Base-by-base conservation (phyloP, 2,329 filamentous ascomycete genomes). In the Talaromyces amestolkiae region DNA sequence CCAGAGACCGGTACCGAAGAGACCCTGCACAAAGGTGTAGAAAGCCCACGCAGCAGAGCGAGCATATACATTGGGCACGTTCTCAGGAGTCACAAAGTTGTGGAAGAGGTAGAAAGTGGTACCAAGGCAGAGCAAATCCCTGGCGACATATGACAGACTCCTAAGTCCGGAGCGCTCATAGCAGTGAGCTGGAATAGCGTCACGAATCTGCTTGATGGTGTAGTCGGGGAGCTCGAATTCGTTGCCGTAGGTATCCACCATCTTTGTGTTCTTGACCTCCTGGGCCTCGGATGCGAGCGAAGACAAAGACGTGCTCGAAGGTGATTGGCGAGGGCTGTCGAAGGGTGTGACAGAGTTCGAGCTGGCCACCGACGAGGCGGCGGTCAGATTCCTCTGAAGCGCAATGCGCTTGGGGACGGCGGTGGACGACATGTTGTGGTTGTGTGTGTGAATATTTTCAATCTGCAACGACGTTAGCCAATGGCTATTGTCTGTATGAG, bases 131-230 rank as follows among this genome's bases (percentile, higher is more conserved):
- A 83, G 79, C 54, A 96, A 77, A 80, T 99, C 95, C 68, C 94
- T 89, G 74, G 88, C 85, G 73, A 98, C 93, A 80, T 98, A 98
- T 74, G 77, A 81, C 76, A 97, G 84, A 70, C 93, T 90, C 70
- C 82, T 87, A 70, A 87, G 77, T 68, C 87, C 91, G 56, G 92
- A 96, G 68, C 95, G 90, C 83, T 97, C 85, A 80, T 91, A 98
- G 86, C 95, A 99, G 85, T 97, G 95, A 81, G 93, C 92, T 70
- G 95, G 95, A 72, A 99, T 99, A 77, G 95, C 95, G 81, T 97
- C 91, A 75, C 92, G 90, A 77, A 99, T 94, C 77, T 99, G 87
- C 85, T 97, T 97, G 86, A 99, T 96, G 76, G 93, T 96, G 84
- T 91, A 99, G 81, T 98, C 90, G 71, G 95, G 95, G 65, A 96